Evolutionary conservation across 345 rosid genomes (phyloP), one percentile per base, ranked within the genome.

Genomic region (Xanthoceras sorbifolium): DNA sequence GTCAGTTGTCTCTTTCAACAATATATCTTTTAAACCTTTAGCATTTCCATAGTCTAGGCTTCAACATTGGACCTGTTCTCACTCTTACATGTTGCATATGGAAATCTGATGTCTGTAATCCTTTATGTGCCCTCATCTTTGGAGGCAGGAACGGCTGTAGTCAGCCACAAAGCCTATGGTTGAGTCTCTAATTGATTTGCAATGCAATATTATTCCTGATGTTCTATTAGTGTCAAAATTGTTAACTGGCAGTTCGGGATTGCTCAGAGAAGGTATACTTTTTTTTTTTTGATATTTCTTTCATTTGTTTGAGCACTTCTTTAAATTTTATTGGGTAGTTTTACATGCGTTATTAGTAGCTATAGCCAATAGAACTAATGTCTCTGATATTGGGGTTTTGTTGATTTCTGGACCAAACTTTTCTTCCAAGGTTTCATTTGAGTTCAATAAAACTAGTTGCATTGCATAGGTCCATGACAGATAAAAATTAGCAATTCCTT

Each of bases 261-360:
- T 89, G 93, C 74, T 85, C 99, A 20, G 74, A 81, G 74, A 86
- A 89, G 93, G 98, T 96, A 77, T 79, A 6, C 7, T 70, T 22
- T 4, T 20, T 62, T 78, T 32, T 61, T 48, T 29, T 54, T 29
- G 9, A 60, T 61, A 42, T 46, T 46, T 18, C 20, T 62, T 42
- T 40, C 25, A 15, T 38, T 14, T 25, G 18, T 73, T 28, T 62
- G 18, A 9, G 59, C 42, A 4, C 26, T 73, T 17, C 67, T 62
- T 55, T 61, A 14, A 9, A 55, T 71, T 71, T 26, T 17, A n/a
- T n/a, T n/a, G n/a, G n/a, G n/a, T n/a, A n/a, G n/a, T n/a, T n/a
- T n/a, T n/a, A n/a, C n/a, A n/a, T n/a, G n/a, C n/a, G n/a, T n/a
- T n/a, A n/a, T n/a, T n/a, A n/a, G n/a, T n/a, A n/a, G n/a, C n/a